A percentile compares a stretch with the other conserved stretches of the same genome.
phyloP scores from a whole-genome alignment of 2,329 filamentous ascomycete species.

The Pseudocercospora eumusae region DNA sequence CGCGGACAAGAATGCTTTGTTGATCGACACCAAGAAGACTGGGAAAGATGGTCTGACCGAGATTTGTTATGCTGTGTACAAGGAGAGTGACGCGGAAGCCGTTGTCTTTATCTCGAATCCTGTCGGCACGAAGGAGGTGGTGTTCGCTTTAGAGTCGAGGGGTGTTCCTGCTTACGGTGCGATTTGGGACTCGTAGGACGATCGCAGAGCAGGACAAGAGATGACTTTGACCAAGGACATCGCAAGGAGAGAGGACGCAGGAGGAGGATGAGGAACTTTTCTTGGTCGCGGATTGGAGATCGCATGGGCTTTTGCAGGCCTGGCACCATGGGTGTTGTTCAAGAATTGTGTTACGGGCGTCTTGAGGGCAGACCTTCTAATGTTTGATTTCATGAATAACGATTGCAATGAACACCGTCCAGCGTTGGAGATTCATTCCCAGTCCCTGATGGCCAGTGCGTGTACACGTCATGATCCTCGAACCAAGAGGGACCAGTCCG shows the following conservation, averaged over 20 bases:
- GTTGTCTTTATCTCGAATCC: conserved; percentile 74
- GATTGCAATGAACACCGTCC: neutral
- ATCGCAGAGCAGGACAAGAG: neutral
- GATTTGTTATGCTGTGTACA: conserved; percentile 55
- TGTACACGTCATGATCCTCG: neutral
- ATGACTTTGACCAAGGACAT: neutral
- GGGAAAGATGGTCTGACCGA: conserved; percentile 64
- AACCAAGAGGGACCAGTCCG: neutral
- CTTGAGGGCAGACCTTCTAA: neutral
- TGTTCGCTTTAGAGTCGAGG: conserved; percentile 67
- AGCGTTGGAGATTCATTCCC: neutral
- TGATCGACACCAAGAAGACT: conserved; percentile 62
- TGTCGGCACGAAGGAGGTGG: conserved; percentile 65
- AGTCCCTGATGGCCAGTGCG: neutral
- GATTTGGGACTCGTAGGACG: conserved; percentile 64
- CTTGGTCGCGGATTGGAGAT: neutral
- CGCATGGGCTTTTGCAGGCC: neutral
- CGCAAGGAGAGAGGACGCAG: neutral
- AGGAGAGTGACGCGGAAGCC: conserved; percentile 59
- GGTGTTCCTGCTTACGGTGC: conserved; percentile 70
- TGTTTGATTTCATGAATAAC: neutral
- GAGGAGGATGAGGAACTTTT: neutral
- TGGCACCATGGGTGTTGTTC: neutral
- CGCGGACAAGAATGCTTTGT: conserved; percentile 63
- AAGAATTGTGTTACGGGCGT: neutral